phyloP scores from a whole-genome alignment of 352 stramenopile genomes.

The Pseudoperonospora humuli region DNA sequence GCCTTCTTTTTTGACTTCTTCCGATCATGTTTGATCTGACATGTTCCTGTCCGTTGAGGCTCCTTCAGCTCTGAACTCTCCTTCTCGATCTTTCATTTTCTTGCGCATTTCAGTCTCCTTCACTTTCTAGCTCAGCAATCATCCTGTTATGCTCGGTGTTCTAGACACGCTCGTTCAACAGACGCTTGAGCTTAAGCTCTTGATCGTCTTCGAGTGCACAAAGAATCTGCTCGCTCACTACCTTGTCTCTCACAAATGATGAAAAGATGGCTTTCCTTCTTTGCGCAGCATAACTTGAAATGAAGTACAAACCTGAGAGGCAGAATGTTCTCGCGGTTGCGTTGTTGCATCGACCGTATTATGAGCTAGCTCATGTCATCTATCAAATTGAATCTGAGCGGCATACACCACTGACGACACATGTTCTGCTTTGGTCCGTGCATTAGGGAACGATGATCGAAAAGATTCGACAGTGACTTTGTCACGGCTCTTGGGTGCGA shows the following conservation, averaged over 20 bases:
- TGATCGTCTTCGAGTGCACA: too few species aligned
- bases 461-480: not conserved
- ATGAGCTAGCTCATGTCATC: not conserved
- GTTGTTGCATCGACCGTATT: slow-evolving; percentile 2
- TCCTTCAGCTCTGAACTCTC: too few species aligned
- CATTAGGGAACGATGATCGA: not conserved
- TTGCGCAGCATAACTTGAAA: slow-evolving; percentile 24
- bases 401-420: not conserved
- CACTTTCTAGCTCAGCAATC: too few species aligned
- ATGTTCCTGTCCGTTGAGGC: too few species aligned
- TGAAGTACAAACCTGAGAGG: slow-evolving; percentile 23
- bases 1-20: too few species aligned
- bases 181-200: too few species aligned
- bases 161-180: too few species aligned
- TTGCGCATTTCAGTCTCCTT: too few species aligned
- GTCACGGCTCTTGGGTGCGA: not conserved
- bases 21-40: too few species aligned
- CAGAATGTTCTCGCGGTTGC: slow-evolving; percentile 16
- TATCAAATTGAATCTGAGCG: slow-evolving; percentile 23
- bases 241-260: slow-evolving; percentile 11
- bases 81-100: too few species aligned
- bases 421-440: not conserved
- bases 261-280: slow-evolving; percentile 14
- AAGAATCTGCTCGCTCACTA: too few species aligned
- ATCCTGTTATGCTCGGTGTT: too few species aligned